Percentiles rank a stretch among this genome's conserved stretches.
phyloP scores from a whole-genome alignment of 129 eudicot genomes.

The Erigeron canadensis region DNA sequence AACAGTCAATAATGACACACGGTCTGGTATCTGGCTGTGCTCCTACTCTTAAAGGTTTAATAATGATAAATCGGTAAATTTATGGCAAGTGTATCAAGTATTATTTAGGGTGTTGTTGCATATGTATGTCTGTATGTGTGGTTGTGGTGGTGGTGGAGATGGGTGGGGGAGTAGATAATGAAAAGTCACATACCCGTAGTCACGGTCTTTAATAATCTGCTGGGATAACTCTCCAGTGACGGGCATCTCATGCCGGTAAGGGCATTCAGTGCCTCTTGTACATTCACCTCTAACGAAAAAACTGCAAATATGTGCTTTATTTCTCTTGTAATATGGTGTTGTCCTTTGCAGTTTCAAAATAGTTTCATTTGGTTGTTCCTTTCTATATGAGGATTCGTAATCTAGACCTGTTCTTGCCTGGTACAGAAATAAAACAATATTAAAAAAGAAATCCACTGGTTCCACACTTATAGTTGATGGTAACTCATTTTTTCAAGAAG shows the following conservation, averaged over 20 bases:
- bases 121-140: too few relatives aligned
- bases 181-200: slow-evolving; percentile 51
- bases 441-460: too few relatives aligned
- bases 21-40: not conserved
- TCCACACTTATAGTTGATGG: too few relatives aligned
- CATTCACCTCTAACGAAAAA: slow-evolving; percentile 67
- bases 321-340: slow-evolving; percentile 73
- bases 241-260: slow-evolving; percentile 78
- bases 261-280: slow-evolving; percentile 77
- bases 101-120: too few relatives aligned
- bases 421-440: not conserved
- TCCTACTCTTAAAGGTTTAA: not conserved
- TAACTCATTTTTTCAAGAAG: too few relatives aligned
- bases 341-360: slow-evolving; percentile 73
- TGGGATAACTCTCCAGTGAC: slow-evolving; percentile 59
- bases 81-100: too few relatives aligned
- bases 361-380: slow-evolving; percentile 67
- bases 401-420: slow-evolving; percentile 79
- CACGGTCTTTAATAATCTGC: slow-evolving; percentile 69
- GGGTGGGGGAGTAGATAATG: slow-evolving; percentile 11
- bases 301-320: slow-evolving; percentile 72
- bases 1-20: too few relatives aligned
- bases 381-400: slow-evolving; percentile 74
- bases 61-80: too few relatives aligned
- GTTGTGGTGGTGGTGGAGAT: too few relatives aligned